A percentile compares a stretch with the other conserved stretches of the same genome.
Conservation (phyloP, 306 rosid species). For the Delonix regia region DNA sequence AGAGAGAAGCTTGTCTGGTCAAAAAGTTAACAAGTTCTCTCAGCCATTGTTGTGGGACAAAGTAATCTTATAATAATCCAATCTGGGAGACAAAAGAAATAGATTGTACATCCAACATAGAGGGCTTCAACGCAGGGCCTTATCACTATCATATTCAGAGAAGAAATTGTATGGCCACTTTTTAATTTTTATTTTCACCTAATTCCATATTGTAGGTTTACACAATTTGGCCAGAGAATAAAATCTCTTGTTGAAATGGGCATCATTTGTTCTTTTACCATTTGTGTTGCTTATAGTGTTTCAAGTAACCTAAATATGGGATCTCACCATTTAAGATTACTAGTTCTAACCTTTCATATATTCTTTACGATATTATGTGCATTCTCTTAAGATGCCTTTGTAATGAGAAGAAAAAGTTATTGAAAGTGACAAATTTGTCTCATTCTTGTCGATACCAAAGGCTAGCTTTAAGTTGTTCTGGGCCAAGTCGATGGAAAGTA, state of each 20-base stretch:
- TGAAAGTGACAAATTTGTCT: no score
- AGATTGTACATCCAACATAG: conserved; percentile 23
- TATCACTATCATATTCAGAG: conserved; percentile 20
- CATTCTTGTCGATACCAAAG: no score
- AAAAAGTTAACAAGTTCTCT: conserved; percentile 31
- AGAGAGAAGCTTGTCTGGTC: conserved; percentile 19
- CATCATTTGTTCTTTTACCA: not conserved
- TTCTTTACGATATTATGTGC: not conserved
- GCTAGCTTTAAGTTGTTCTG: no score
- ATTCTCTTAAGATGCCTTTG: no score
- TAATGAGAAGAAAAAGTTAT: no score
- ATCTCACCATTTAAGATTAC: not conserved
- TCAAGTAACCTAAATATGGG: not conserved
- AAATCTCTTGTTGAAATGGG: not conserved
- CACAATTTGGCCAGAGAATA: conserved; percentile 12
- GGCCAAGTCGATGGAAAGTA: no score
- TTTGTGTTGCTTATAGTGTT: not conserved
- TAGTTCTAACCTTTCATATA: not conserved
- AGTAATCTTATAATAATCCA: conserved; percentile 30
- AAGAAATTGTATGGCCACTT: conserved; percentile 4
- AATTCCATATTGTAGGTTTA: not conserved
- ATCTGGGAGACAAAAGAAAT: conserved; percentile 37
- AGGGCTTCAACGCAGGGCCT: not conserved
- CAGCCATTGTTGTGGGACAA: conserved; percentile 34
- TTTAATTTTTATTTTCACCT: conserved; percentile 16